phyloP scores from a whole-genome alignment of 2,329 filamentous ascomycete genomes.

The Beauveria sp. region DNA sequence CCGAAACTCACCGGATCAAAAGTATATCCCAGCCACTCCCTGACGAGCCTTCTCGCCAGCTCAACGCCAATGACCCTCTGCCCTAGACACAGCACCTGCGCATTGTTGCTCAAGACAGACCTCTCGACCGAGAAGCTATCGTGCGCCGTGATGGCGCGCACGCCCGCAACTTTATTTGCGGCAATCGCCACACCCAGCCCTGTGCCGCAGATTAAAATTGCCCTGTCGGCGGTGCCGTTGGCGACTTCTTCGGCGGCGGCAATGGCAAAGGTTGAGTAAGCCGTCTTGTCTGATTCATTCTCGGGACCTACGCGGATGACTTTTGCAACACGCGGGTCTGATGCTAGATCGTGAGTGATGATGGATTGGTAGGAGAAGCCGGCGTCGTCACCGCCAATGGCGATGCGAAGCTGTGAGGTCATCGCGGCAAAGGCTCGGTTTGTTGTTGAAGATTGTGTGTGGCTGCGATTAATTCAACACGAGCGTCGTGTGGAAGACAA shows the following conservation, averaged over 20 bases:
- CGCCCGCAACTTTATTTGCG: slow-evolving; percentile 81
- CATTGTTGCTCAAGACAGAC: slow-evolving; percentile 73
- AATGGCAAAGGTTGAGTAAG: slow-evolving; percentile 73
- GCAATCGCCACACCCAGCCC: slow-evolving; percentile 79
- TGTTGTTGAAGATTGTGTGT: background rate
- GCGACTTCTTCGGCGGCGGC: slow-evolving; percentile 58
- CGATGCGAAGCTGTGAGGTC: background rate
- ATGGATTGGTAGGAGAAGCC: slow-evolving; percentile 71
- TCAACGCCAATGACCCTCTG: slow-evolving; percentile 77
- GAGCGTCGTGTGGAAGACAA: no score
- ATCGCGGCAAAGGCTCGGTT: background rate
- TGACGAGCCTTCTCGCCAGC: slow-evolving; percentile 66
- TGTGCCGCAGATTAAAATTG: slow-evolving; percentile 76
- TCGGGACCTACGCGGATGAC: slow-evolving; percentile 69
- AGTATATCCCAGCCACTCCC: slow-evolving; percentile 74
- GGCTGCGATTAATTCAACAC: no score
- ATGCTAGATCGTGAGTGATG: slow-evolving; percentile 64
- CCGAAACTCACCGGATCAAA: slow-evolving; percentile 52
- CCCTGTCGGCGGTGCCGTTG: slow-evolving; percentile 62
- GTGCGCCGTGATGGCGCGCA: slow-evolving; percentile 79
- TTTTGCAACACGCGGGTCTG: slow-evolving; percentile 56
- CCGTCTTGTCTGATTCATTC: slow-evolving; percentile 61
- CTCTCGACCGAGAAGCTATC: slow-evolving; percentile 79
- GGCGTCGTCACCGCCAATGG: slow-evolving; percentile 40
- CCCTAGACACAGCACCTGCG: slow-evolving; percentile 80